Evolutionary conservation across 306 rosid species (phyloP).

Genomic region (Castanea mollissima): DNA sequence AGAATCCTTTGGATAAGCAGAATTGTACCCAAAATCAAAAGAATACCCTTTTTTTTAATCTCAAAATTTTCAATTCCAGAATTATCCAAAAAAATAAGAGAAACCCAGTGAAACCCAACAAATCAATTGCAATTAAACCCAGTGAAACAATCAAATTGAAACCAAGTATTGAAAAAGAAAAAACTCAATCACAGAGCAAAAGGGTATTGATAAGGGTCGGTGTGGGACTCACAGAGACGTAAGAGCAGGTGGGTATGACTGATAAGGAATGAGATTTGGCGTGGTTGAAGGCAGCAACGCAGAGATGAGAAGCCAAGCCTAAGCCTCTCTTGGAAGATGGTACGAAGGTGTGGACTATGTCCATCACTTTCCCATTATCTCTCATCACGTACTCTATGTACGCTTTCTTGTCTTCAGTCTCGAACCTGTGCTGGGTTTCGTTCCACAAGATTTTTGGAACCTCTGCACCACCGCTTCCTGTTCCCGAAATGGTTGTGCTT

Average conservation of each 20-base stretch:
- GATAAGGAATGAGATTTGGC: constrained; percentile 57
- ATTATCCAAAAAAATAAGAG: background rate
- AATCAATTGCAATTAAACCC: background rate
- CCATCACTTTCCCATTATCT: constrained; percentile 57
- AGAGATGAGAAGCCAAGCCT: constrained; percentile 81
- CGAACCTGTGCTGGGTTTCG: constrained; percentile 49
- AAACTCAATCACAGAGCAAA: background rate
- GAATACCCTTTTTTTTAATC: too few species aligned
- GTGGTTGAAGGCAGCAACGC: constrained; percentile 76
- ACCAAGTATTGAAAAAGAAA: background rate
- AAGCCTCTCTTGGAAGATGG: constrained; percentile 84
- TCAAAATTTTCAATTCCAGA: background rate
- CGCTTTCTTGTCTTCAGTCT: constrained; percentile 81
- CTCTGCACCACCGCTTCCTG: constrained; percentile 8
- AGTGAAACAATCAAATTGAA: background rate
- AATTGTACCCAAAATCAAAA: too few species aligned
- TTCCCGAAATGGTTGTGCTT: constrained; percentile 10
- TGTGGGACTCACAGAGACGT: constrained; percentile 64
- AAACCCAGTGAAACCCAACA: background rate
- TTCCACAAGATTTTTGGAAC: constrained; percentile 66
- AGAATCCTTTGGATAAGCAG: too few species aligned
- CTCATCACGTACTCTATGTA: constrained; percentile 51
- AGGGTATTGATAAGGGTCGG: background rate
- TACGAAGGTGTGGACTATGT: constrained; percentile 78
- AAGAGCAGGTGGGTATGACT: constrained; percentile 75